Percentiles rank a stretch among this genome's conserved stretches.
Evolutionary conservation across 176 grass and related monocot genomes (phyloP).

Genomic region (Oropetium thomaeum): DNA sequence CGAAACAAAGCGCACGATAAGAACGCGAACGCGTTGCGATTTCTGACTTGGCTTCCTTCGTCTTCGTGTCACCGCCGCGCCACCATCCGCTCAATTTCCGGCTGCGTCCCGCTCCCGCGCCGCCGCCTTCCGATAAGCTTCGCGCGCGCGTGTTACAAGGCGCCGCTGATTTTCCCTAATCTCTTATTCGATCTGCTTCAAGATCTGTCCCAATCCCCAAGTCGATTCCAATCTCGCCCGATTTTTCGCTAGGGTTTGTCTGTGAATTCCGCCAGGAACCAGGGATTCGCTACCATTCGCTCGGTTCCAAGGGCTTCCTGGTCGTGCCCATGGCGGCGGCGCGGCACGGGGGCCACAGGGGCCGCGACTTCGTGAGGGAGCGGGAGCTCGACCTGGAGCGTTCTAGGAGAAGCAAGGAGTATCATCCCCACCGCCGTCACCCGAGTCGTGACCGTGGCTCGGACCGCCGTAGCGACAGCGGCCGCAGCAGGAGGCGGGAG

Average conservation of each 20-base stretch:
- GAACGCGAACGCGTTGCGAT: conserved; percentile 2
- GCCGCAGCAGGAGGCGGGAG: conserved; percentile 22
- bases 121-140: conserved; percentile 14
- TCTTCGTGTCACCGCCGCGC: background rate
- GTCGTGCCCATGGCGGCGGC: conserved; percentile 36
- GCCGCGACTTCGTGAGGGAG: conserved; percentile 34
- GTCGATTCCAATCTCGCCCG: background rate
- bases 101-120: background rate
- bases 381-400: conserved; percentile 27
- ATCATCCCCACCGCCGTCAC: background rate
- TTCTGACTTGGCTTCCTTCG: background rate
- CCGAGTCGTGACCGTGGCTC: conserved; percentile 4
- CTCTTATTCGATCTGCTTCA: background rate
- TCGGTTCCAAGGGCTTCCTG: background rate
- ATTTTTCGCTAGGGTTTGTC: conserved; percentile 15
- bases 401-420: conserved; percentile 47
- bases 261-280: background rate
- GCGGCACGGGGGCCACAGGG: conserved; percentile 31
- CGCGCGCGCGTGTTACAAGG: background rate
- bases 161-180: background rate
- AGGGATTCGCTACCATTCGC: background rate
- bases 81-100: background rate
- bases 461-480: conserved; percentile 8
- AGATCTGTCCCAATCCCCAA: background rate
- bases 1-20: conserved; percentile 8